Conservation (phyloP, 2,329 filamentous ascomycete species). For the Coniochaeta ligniaria region DNA sequence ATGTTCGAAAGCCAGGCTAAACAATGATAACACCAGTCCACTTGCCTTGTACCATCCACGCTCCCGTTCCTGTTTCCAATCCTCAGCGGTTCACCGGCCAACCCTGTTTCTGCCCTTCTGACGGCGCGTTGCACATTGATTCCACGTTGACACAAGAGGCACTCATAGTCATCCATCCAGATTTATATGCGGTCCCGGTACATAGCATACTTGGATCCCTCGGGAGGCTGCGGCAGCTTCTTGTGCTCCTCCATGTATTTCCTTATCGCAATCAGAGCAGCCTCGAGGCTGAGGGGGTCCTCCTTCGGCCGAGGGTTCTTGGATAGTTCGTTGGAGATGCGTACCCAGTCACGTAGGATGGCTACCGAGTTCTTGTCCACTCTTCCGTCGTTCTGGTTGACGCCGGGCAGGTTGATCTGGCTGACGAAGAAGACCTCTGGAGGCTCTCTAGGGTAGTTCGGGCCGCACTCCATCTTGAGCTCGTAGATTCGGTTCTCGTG, state of each 20-base stretch:
- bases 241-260: slow-evolving; percentile 82
- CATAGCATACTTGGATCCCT: slow-evolving; percentile 54
- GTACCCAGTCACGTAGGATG: slow-evolving; percentile 84
- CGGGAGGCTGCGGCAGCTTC: slow-evolving; percentile 89
- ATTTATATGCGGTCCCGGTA: slow-evolving; percentile 18
- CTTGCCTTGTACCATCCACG: not conserved
- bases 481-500: slow-evolving; percentile 99
- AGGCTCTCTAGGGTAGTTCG: slow-evolving; percentile 80
- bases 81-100: not conserved
- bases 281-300: slow-evolving; percentile 25
- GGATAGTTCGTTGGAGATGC: slow-evolving; percentile 77
- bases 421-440: slow-evolving; percentile 89
- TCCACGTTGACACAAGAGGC: not conserved
- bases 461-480: slow-evolving; percentile 91
- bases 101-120: too few species aligned
- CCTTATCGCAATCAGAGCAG: slow-evolving; percentile 26
- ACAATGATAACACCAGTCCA: not conserved
- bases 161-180: not conserved
- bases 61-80: not conserved
- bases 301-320: slow-evolving; percentile 22
- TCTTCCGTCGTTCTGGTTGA: slow-evolving; percentile 71
- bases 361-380: slow-evolving; percentile 80
- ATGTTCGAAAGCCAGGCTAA: not conserved
- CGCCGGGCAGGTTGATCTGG: slow-evolving; percentile 93
- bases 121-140: too few species aligned